Percentiles rank a stretch among this genome's conserved stretches.
phyloP scores from a whole-genome alignment of 1,139 yeast species.

The Pichia sp. region DNA sequence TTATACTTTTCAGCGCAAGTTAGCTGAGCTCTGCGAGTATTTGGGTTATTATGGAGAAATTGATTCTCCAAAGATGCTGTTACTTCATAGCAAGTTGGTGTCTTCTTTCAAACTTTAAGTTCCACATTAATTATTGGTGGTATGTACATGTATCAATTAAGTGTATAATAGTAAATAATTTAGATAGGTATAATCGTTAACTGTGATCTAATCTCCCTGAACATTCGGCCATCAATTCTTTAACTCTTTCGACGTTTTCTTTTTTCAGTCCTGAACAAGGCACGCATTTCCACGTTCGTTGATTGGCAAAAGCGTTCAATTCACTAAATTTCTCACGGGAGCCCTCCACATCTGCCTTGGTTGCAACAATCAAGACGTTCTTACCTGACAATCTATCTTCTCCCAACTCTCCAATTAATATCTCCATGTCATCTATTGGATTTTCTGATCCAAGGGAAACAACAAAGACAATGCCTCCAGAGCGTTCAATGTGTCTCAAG shows the following conservation, averaged over 20 bases:
- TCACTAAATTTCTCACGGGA: slow-evolving; percentile 42
- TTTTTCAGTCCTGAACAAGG: slow-evolving; percentile 80
- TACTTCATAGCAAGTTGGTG: slow-evolving; percentile 32
- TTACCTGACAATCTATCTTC: slow-evolving; percentile 52
- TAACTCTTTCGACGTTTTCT: slow-evolving; percentile 68
- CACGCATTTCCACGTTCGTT: slow-evolving; percentile 57
- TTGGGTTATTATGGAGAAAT: slow-evolving; percentile 57
- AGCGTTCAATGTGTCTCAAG: slow-evolving; percentile 84
- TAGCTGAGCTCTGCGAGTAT: slow-evolving; percentile 51
- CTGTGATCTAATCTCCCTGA: slow-evolving; percentile 36
- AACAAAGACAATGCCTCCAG: slow-evolving; percentile 85
- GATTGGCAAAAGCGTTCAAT: slow-evolving; percentile 43
- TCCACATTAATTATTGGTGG: neutral
- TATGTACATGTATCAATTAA: slow-evolving; percentile 1
- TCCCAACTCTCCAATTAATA: slow-evolving; percentile 69
- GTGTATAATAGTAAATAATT: neutral
- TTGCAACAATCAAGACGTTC: slow-evolving; percentile 71
- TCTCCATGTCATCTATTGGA: slow-evolving; percentile 61
- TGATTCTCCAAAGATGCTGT: slow-evolving; percentile 55
- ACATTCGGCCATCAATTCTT: slow-evolving; percentile 65
- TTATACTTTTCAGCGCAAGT: slow-evolving; percentile 50
- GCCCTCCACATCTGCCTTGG: slow-evolving; percentile 77
- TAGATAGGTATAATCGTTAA: neutral
- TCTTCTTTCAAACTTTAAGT: slow-evolving; percentile 17
- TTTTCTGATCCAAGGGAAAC: slow-evolving; percentile 62